Percentiles rank a stretch among this genome's conserved stretches.
Evolutionary conservation across 768 basidiomycete species (phyloP).

Genomic region (Boletellus sp.): DNA sequence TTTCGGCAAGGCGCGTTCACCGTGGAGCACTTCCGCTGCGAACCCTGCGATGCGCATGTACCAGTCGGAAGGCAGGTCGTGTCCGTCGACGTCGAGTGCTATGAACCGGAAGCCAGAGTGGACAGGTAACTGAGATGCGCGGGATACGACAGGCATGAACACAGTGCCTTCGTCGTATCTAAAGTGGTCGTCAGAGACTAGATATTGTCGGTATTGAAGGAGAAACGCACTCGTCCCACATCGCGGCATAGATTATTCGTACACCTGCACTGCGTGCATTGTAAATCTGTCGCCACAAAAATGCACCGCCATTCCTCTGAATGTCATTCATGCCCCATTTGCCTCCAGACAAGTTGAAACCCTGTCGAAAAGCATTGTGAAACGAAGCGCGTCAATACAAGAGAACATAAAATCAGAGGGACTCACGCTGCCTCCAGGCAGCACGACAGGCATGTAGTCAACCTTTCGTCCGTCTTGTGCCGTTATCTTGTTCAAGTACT

Average conservation of each 20-base stretch:
- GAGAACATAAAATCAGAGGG: not conserved
- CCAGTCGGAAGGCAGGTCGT: conserved; percentile 79
- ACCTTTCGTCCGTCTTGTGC: conserved; percentile 48
- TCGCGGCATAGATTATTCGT: conserved; percentile 71
- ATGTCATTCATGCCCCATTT: conserved; percentile 72
- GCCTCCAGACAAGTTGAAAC: conserved; percentile 66
- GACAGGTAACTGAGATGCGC: conserved; percentile 56
- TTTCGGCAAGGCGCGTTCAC: conserved; percentile 59
- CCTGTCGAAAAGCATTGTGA: conserved; percentile 37
- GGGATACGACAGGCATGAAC: conserved; percentile 67
- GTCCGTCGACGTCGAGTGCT: conserved; percentile 75
- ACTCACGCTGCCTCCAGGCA: conserved; percentile 79
- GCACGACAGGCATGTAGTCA: conserved; percentile 81
- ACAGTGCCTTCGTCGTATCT: conserved; percentile 87
- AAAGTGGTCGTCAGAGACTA: conserved; percentile 3
- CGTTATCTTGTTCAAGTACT: conserved; percentile 50
- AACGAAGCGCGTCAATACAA: not conserved
- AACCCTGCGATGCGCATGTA: conserved; percentile 79
- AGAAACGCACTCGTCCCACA: conserved; percentile 77
- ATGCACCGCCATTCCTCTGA: conserved; percentile 67
- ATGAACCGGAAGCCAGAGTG: conserved; percentile 59
- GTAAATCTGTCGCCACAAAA: conserved; percentile 76
- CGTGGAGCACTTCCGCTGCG: conserved; percentile 62
- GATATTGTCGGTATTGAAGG: not conserved
- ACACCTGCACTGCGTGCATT: conserved; percentile 62